These are phyloP conservation scores for Alternaria sp. DNA, from an alignment of 2,329 filamentous ascomycete species.

Conservation along the genomic window DNA sequence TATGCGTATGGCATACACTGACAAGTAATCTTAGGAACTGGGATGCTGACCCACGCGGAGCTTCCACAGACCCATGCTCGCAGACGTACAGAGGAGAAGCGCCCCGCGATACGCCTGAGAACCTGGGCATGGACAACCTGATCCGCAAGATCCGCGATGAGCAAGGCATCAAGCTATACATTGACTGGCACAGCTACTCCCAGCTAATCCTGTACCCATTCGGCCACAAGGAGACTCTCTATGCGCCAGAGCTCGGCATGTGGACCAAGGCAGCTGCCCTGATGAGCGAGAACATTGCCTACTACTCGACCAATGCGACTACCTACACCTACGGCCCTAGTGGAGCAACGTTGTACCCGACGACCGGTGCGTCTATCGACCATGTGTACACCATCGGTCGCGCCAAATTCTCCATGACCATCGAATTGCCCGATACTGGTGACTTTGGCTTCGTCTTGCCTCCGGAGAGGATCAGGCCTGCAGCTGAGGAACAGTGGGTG, in stretches of 20 bases:
- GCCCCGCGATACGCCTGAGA: slow-evolving; percentile 38
- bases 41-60: slow-evolving; percentile 33
- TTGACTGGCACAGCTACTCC: slow-evolving; percentile 69
- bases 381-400: slow-evolving; percentile 50
- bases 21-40: slow-evolving; percentile 19
- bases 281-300: slow-evolving; percentile 58
- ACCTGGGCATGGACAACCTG: slow-evolving; percentile 52
- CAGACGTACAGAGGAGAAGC: slow-evolving; percentile 41
- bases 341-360: slow-evolving; percentile 67
- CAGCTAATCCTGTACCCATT: slow-evolving; percentile 66
- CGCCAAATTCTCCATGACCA: slow-evolving; percentile 54
- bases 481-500: slow-evolving; percentile 54
- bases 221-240: slow-evolving; percentile 61
- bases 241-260: slow-evolving; percentile 56
- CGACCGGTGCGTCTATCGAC: slow-evolving; percentile 53
- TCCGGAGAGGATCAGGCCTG: slow-evolving; percentile 55
- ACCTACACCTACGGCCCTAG: slow-evolving; percentile 54
- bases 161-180: slow-evolving; percentile 64
- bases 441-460: slow-evolving; percentile 58
- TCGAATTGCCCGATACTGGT: slow-evolving; percentile 58
- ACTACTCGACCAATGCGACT: slow-evolving; percentile 45
- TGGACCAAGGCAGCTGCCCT: slow-evolving; percentile 58
- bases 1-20: background rate
- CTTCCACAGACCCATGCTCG: slow-evolving; percentile 38
- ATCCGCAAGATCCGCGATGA: slow-evolving; percentile 51